Conservation (phyloP, 78 protist species). For the Creolimax fragrantissima region DNA sequence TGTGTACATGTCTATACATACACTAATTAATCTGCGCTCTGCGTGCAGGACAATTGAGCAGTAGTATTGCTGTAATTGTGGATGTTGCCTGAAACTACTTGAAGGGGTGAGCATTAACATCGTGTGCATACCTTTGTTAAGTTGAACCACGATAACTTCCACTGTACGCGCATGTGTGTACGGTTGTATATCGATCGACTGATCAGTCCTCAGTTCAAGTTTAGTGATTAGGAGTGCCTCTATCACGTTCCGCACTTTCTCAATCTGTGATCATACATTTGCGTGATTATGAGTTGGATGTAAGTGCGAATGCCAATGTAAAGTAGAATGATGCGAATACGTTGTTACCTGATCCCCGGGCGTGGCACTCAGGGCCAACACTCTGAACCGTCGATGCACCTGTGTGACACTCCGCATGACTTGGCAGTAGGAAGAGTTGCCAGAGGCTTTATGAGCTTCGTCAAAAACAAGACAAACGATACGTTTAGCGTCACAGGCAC, state of each 20-base stretch:
- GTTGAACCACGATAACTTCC: neutral
- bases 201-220: constrained; percentile 1
- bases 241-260: neutral
- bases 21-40: too few species aligned
- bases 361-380: constrained; percentile 89
- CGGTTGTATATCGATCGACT: neutral
- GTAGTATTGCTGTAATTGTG: too few species aligned
- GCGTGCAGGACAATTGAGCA: too few species aligned
- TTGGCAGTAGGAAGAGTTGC: constrained; percentile 57
- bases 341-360: constrained; percentile 76
- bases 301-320: neutral
- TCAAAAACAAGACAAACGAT: constrained; percentile 60
- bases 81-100: too few species aligned
- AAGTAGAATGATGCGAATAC: too few species aligned
- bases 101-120: too few species aligned
- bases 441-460: constrained; percentile 79
- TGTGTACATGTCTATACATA: too few species aligned
- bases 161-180: neutral
- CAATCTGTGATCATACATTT: neutral
- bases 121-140: neutral
- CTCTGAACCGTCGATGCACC: constrained; percentile 44
- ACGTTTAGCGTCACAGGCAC: constrained; percentile 8
- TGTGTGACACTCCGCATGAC: neutral
- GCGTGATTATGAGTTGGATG: neutral
- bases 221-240: neutral